Evolutionary conservation across 371 early-diverging fungal genomes (phyloP).

Genomic region (Mortierella sp.): DNA sequence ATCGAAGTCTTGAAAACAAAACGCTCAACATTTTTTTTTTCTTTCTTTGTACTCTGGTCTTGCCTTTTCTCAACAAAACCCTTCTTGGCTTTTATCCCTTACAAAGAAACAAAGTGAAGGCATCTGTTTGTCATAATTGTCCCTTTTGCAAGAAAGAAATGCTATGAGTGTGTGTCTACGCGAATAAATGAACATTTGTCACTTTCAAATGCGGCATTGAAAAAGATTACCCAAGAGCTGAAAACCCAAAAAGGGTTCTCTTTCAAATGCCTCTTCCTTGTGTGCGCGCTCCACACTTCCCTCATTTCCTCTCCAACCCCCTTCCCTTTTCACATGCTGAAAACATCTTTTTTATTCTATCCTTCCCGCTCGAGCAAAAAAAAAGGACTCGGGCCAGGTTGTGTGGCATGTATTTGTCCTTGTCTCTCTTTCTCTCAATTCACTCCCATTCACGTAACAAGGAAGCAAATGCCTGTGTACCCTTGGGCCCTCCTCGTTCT

Average conservation of each 20-base stretch:
- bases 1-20: not conserved
- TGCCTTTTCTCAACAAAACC: not conserved
- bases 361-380: slow-evolving; percentile 10
- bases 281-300: slow-evolving; percentile 24
- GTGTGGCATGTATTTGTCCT: not conserved
- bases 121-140: not conserved
- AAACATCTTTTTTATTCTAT: not conserved
- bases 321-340: slow-evolving; percentile 30
- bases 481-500: not conserved
- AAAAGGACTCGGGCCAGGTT: slow-evolving; percentile 10
- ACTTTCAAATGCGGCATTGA: not conserved
- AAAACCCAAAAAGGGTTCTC: not conserved
- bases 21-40: not conserved
- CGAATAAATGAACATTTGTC: not conserved
- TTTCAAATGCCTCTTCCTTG: not conserved
- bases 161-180: not conserved
- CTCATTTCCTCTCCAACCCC: not conserved
- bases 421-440: not conserved
- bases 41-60: not conserved
- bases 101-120: not conserved
- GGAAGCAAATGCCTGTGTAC: not conserved
- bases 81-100: not conserved
- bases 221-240: not conserved
- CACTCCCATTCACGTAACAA: not conserved
- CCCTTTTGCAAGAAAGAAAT: no score